A percentile compares a stretch with the other conserved stretches of the same genome.
Evolutionary conservation across 1,284 basidiomycete species (phyloP).

Genomic region (Psilocybe mexicana): DNA sequence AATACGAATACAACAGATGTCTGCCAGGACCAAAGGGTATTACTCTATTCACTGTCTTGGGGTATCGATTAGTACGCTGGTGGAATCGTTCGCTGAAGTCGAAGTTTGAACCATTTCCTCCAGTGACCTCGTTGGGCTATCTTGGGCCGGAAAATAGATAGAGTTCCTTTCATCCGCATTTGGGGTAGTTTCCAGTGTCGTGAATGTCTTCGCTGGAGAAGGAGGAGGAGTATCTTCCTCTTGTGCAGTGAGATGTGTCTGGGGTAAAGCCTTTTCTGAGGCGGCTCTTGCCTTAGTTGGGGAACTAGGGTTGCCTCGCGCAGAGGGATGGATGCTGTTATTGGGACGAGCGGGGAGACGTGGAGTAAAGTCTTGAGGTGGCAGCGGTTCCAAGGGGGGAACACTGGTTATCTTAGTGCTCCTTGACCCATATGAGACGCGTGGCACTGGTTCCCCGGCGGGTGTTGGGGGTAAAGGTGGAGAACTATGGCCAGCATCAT

Average conservation of each 20-base stretch:
- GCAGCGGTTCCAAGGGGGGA: constrained; percentile 34
- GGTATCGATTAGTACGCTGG: constrained; percentile 14
- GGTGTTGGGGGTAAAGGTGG: constrained; percentile 72
- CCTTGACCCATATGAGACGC: constrained; percentile 65
- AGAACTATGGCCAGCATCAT: constrained; percentile 41
- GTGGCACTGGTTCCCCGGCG: constrained; percentile 53
- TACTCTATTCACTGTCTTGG: constrained; percentile 7
- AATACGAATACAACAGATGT: constrained; percentile 16
- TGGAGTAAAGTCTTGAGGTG: constrained; percentile 68
- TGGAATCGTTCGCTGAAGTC: not conserved
- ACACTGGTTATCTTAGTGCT: constrained; percentile 61
- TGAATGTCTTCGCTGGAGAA: constrained; percentile 10
- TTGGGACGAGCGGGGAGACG: constrained; percentile 64
- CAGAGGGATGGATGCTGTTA: constrained; percentile 77
- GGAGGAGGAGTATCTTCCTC: constrained; percentile 13
- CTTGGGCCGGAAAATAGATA: constrained; percentile 20
- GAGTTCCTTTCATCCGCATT: constrained; percentile 19
- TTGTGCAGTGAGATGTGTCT: constrained; percentile 7
- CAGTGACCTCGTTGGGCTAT: constrained; percentile 11
- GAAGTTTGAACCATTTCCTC: not conserved
- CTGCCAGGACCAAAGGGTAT: constrained; percentile 10
- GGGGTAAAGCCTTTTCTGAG: constrained; percentile 8
- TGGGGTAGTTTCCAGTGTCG: constrained; percentile 8
- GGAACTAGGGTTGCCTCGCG: constrained; percentile 41
- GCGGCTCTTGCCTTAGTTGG: constrained; percentile 18